Base-by-base conservation (phyloP, 1,284 basidiomycete genomes). In the Phellinidium pouzarii region DNA sequence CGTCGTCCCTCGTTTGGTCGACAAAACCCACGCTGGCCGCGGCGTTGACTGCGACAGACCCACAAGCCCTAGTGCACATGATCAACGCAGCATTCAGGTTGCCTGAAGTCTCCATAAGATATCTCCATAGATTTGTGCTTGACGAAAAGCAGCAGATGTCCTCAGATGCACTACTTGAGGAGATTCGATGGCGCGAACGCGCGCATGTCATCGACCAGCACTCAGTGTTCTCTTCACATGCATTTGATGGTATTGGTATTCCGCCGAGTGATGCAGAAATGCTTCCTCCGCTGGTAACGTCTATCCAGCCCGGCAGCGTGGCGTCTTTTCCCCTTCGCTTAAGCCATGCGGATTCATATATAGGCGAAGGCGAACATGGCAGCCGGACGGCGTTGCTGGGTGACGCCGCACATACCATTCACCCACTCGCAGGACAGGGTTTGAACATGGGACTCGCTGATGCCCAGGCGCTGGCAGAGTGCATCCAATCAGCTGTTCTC, bases 381-480 rank as follows among this genome's bases (percentile, higher is more conserved):
- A 71, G 73, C 0, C 79, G 95, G 2, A 94, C 90, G 0, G 94
- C 86, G 1, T 80, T 99, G 2, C 82, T 99, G 1, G 96, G 96
- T 3, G 96, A 99, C 68, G 94, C 96, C 1, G 95, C 94, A 12
- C 96, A 99, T 64, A 91, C 91, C 0, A 78, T 93, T 3, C 96
- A 99, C 64, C 96, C 96, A 0, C 79, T 99, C n/a, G 95, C 94
- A 0, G 96, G 96, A 1, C 96, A 99, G 65, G 96, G 95, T 0
- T 72, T 99, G 40, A 99, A 99, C 66, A 74, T 95, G 61, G 96
- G 95, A 17, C 71, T 99, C 14, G 88, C 78, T 1, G 95, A 99
- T 64, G 91, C 85, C 0, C 76, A 85, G 61, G 77, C 78, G 50
- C 76, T 95, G 19, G 72, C 81, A 1, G 70, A 73, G 34, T 82